Evolutionary conservation across 108 stramenopile species (phyloP), one percentile per base, ranked within the genome.

Genomic region (Nannochloropsis oceanica): DNA sequence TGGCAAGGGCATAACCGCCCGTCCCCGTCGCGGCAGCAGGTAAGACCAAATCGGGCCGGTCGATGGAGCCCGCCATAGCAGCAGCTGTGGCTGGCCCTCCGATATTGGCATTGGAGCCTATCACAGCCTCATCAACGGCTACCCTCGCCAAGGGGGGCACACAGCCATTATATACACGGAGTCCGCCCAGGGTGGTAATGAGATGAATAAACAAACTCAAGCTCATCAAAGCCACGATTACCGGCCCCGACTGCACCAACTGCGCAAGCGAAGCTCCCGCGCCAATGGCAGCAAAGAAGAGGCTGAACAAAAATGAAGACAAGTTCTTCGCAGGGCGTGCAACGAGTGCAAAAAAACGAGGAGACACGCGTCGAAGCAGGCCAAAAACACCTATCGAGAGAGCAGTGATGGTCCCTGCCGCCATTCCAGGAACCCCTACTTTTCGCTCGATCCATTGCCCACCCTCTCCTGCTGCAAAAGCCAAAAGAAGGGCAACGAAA

Each of bases 71-170:
- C 25, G 87, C 87, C 44, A 88, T 84, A n/a, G 87, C 81, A 13
- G 84, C 87, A 2, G 87, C 84, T 27, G 87, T 88, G 24, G 84
- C 84, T 1, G 87, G 84, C 8, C 87, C 87, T 0, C 87, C 87
- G 14, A 88, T 82, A 81, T 88, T 88, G 11, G 87, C 87, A 73
- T 88, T 88, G 79, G 81, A 82, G 27, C 84, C 87, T 9, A 88
- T 84, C 26, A 85, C 46, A 8, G 84, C 50, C 43, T 87, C 87
- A 18, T 82, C 81, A 5, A 84, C 24, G n/a, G 44, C 18, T 12
- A 87, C 50, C 24, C 81, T 43, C 24, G 81, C 59, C 22, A n/a
- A n/a, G 22, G 22, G 24, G 24, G 82, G 42, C 25, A 13, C 79
- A 13, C 12, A 50, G 12, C 81, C 25, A 43, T 84, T 87, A 22